phyloP scores from a whole-genome alignment of 257 asterid species.

The Nicotiana attenuata region DNA sequence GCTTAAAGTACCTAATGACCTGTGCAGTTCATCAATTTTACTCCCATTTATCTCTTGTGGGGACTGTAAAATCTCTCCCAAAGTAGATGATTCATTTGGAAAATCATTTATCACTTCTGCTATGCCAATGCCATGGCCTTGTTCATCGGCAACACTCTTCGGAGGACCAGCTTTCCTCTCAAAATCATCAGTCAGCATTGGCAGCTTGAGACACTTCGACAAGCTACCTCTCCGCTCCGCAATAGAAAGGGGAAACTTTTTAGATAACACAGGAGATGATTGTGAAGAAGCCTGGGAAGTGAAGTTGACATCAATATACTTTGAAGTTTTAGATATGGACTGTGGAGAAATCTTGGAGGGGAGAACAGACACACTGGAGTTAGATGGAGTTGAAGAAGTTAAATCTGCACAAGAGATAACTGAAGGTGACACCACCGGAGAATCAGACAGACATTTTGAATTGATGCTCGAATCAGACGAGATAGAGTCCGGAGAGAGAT shows the following conservation, averaged over 20 bases:
- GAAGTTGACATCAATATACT: slow-evolving; percentile 47
- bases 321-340: slow-evolving; percentile 40
- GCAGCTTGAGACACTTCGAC: slow-evolving; percentile 35
- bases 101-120: slow-evolving; percentile 13
- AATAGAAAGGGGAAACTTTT: slow-evolving; percentile 32
- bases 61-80: slow-evolving; percentile 5
- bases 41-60: slow-evolving; percentile 15
- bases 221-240: slow-evolving; percentile 43
- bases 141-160: slow-evolving; percentile 10
- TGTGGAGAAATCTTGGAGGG: slow-evolving; percentile 40
- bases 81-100: slow-evolving; percentile 15
- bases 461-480: slow-evolving; percentile 37
- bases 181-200: slow-evolving; percentile 22
- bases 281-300: slow-evolving; percentile 33
- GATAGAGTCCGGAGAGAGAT: slow-evolving; percentile 44
- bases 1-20: slow-evolving; percentile 15
- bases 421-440: slow-evolving; percentile 41
- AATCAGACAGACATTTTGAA: slow-evolving; percentile 32
- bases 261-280: slow-evolving; percentile 20
- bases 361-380: slow-evolving; percentile 22
- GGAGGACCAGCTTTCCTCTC: slow-evolving; percentile 16
- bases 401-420: slow-evolving; percentile 20
- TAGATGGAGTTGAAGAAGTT: slow-evolving; percentile 26
- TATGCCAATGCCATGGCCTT: slow-evolving; percentile 9
- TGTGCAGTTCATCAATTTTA: slow-evolving; percentile 14